Evolutionary conservation across 164 flowering plant species (phyloP), one percentile per base, ranked within the genome.

Genomic region (Aristolochia contorta): DNA sequence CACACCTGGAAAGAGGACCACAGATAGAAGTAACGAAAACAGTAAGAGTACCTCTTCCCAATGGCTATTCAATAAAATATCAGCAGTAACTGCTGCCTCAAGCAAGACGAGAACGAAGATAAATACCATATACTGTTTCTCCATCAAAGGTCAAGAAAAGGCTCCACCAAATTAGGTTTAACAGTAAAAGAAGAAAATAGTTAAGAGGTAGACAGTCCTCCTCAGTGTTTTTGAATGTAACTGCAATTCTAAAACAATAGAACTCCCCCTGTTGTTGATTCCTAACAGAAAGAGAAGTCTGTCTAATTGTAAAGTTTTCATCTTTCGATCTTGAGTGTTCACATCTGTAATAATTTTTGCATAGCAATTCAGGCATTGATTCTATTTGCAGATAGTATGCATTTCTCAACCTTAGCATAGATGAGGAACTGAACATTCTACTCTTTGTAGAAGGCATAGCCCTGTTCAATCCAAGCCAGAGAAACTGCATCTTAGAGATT

Each of bases 81-180:
- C 97, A n/a, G 78, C 82, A 55, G 82, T 65, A 51, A 88, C 80
- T 52, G 78, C 97, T 67, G 82, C 90, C 75, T 91, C 97, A 43
- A 88, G 65, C 78, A 86, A 61, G 56, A 88, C 30, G 48, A 88
- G 75, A 70, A 91, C 33, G 56, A 83, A 72, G 67, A 86, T 68
- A 63, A 86, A 77, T 16, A 79, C 53, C 82, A 82, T 83, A 72
- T 91, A 88, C 97, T 91, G 66, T 25, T 14, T 59, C 12, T 33
- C 24, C 48, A 18, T 84, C 73, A 78, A 83, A 85, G 67, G 60
- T 32, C 41, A 21, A 14, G 19, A 32, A 22, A 21, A 30, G 15
- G n/a, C 27, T 43, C 61, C 18, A 16, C 16, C 16, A 20, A 23
- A n/a, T 52, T 20, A 52, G 16, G 6, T 23, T 53, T 22, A 15